Conservation (phyloP, 1,284 basidiomycete genomes). For the Sanguinoderma infundibulare region DNA sequence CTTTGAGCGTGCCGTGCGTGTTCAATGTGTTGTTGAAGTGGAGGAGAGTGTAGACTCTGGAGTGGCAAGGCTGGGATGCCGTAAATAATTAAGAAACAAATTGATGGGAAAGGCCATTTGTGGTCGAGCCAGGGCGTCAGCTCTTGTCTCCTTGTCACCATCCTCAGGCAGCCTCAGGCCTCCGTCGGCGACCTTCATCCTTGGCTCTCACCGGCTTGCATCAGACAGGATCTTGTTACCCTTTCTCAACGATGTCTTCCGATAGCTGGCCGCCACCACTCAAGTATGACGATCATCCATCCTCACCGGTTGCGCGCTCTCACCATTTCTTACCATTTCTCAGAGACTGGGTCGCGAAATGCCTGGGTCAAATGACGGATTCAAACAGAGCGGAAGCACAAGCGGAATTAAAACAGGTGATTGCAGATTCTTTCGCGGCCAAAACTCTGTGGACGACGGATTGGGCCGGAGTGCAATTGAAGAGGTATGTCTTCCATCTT, state of each 20-base stretch:
- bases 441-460: constrained; percentile 89
- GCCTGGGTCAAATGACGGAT: constrained; percentile 82
- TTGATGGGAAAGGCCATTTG: background rate
- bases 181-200: background rate
- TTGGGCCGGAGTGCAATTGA: constrained; percentile 81
- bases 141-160: background rate
- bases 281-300: constrained; percentile 33
- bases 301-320: too few relatives aligned
- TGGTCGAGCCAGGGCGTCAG: background rate
- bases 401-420: constrained; percentile 85
- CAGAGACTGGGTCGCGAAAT: constrained; percentile 87
- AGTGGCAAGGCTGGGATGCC: background rate
- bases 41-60: too few relatives aligned
- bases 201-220: background rate
- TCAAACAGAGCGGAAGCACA: constrained; percentile 76
- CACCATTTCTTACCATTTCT: constrained; percentile 6
- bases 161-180: too few relatives aligned
- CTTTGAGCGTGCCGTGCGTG: background rate
- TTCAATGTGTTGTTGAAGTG: too few relatives aligned
- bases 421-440: constrained; percentile 78
- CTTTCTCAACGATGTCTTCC: constrained; percentile 33
- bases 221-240: background rate
- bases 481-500: constrained; percentile 56
- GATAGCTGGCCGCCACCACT: constrained; percentile 45
- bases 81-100: background rate